Percentiles rank a stretch among this genome's conserved stretches.
These are phyloP conservation scores for Chimonanthus salicifolius DNA, from an alignment of 164 flowering plant genomes.

Conservation along the genomic window DNA sequence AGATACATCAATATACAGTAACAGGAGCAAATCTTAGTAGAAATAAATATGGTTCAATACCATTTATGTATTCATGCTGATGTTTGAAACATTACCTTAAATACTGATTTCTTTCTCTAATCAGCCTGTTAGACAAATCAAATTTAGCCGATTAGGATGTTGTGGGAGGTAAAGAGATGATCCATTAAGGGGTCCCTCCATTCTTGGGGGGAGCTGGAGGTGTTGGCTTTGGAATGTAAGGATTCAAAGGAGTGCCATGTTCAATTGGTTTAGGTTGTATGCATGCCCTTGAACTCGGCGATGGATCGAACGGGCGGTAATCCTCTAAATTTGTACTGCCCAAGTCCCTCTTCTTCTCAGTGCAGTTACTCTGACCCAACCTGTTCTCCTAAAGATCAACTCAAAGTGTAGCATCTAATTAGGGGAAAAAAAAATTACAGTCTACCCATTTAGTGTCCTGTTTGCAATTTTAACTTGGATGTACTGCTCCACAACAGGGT, in stretches of 20 bases:
- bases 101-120: not conserved
- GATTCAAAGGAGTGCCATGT: constrained; percentile 67
- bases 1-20: no score
- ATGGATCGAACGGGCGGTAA: constrained; percentile 20
- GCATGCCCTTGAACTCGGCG: constrained; percentile 30
- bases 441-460: not conserved
- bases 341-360: constrained; percentile 3
- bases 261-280: constrained; percentile 55
- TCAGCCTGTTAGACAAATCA: not conserved
- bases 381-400: not conserved
- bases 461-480: not conserved
- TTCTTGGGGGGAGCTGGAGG: constrained; percentile 32
- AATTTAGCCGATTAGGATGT: not conserved
- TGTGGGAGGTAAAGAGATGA: not conserved
- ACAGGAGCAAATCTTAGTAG: no score
- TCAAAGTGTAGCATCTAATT: not conserved
- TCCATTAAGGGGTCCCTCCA: constrained; percentile 13
- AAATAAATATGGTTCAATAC: not conserved
- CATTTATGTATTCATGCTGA: not conserved
- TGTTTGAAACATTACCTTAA: not conserved
- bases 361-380: not conserved
- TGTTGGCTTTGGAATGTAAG: constrained; percentile 56
- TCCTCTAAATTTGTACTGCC: constrained; percentile 12
- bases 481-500: not conserved
- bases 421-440: not conserved